A percentile compares a stretch with the other conserved stretches of the same genome.
phyloP scores from a whole-genome alignment of 2,329 filamentous ascomycete genomes.

The Pseudocercospora vitis region DNA sequence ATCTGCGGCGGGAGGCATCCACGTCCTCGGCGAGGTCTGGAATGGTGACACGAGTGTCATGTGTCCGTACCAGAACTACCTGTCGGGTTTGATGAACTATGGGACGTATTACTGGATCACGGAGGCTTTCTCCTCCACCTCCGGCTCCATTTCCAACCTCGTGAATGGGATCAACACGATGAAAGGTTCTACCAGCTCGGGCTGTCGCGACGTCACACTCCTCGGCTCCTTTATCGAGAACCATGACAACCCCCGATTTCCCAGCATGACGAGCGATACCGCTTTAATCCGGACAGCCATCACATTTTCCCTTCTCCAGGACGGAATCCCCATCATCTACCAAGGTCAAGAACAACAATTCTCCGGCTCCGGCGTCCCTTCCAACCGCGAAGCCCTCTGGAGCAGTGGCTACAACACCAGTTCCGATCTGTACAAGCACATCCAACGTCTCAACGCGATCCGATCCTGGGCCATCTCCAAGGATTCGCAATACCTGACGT shows the following conservation, averaged over 20 bases:
- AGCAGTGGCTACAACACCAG: constrained; percentile 40
- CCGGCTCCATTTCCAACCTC: constrained; percentile 40
- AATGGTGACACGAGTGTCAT: constrained; percentile 39
- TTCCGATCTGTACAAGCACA: constrained; percentile 43
- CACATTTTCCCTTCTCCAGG: constrained; percentile 57
- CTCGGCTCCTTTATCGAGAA: constrained; percentile 42
- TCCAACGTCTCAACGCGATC: constrained; percentile 50
- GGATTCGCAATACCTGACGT: constrained; percentile 41
- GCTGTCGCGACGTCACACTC: constrained; percentile 40
- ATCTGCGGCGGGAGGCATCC: constrained; percentile 34
- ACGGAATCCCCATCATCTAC: constrained; percentile 64
- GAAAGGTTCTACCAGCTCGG: constrained; percentile 12
- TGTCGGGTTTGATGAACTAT: constrained; percentile 50
- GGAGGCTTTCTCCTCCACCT: constrained; percentile 37
- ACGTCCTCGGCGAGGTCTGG: constrained; percentile 48
- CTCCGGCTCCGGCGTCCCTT: constrained; percentile 34
- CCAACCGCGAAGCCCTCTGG: constrained; percentile 43
- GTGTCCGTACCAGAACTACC: constrained; percentile 44
- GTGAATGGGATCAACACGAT: constrained; percentile 34
- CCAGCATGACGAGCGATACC: constrained; percentile 51
- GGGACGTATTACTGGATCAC: constrained; percentile 42
- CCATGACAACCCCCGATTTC: constrained; percentile 41
- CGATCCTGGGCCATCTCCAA: constrained; percentile 46
- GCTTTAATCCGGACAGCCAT: constrained; percentile 60
- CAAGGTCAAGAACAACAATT: constrained; percentile 64